phyloP scores from a whole-genome alignment of 2,329 filamentous ascomycete genomes.

The Nannizziopsis arthrosporioides region DNA sequence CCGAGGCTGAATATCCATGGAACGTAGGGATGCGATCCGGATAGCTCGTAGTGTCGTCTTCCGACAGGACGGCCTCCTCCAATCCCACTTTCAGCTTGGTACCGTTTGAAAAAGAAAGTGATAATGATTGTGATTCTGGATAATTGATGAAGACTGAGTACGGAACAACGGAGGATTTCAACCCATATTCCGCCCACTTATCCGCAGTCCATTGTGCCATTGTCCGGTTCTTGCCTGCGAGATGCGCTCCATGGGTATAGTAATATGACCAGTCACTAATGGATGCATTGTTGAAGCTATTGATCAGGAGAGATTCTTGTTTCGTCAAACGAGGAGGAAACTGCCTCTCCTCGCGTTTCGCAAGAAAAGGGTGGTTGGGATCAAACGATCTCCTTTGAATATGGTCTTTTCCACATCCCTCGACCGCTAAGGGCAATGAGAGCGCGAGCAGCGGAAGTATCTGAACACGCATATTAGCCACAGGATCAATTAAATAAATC shows the following conservation, averaged over 20 bases:
- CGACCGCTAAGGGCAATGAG: slow-evolving; percentile 11
- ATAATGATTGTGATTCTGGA: slow-evolving; percentile 21
- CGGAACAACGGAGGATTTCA: slow-evolving; percentile 17
- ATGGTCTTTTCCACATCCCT: slow-evolving; percentile 14
- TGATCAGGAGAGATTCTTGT: slow-evolving; percentile 21
- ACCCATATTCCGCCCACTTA: slow-evolving; percentile 22
- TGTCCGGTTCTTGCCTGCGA: slow-evolving; percentile 23
- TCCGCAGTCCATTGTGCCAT: slow-evolving; percentile 25
- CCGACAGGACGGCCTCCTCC: slow-evolving; percentile 17
- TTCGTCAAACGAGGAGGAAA: slow-evolving; percentile 20
- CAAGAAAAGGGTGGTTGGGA: slow-evolving; percentile 11
- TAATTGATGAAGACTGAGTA: slow-evolving; percentile 24
- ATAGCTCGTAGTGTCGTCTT: slow-evolving; percentile 19
- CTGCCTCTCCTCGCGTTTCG: slow-evolving; percentile 15
- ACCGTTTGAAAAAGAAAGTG: slow-evolving; percentile 17
- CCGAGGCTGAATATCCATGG: slow-evolving; percentile 38
- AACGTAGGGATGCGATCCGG: slow-evolving; percentile 35
- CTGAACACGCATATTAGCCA: slow-evolving; percentile 11
- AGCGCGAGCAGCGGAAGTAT: slow-evolving; percentile 13
- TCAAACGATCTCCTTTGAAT: slow-evolving; percentile 8
- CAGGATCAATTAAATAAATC: not conserved
- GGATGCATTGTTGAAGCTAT: slow-evolving; percentile 20
- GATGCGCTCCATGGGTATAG: slow-evolving; percentile 23
- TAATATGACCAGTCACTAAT: slow-evolving; percentile 23
- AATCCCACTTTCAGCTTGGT: slow-evolving; percentile 16